Evolutionary conservation across 495 filamentous ascomycete species (phyloP).

Genomic region (Aspergillus leporis): DNA sequence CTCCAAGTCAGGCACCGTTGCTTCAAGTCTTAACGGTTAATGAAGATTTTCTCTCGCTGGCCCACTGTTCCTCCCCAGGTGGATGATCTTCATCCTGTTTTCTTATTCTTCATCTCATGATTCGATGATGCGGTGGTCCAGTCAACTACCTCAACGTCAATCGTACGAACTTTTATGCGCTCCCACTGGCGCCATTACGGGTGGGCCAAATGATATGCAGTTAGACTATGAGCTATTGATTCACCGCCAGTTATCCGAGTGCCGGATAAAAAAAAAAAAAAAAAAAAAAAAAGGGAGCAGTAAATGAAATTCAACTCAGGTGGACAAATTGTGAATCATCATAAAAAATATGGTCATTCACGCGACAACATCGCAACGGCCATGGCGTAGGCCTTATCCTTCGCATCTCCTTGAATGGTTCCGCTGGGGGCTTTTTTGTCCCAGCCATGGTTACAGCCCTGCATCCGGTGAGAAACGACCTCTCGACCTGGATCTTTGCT

Average conservation of each 20-base stretch:
- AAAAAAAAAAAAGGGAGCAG: neutral
- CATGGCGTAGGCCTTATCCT: constrained; percentile 38
- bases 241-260: constrained; percentile 13
- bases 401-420: constrained; percentile 32
- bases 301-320: neutral
- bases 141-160: neutral
- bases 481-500: constrained; percentile 26
- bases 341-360: neutral
- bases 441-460: constrained; percentile 43
- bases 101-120: neutral
- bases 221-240: neutral
- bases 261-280: neutral
- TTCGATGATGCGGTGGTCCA: neutral
- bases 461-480: constrained; percentile 43
- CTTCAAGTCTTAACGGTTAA: constrained; percentile 11
- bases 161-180: neutral
- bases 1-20: constrained; percentile 21
- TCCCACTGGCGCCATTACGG: neutral
- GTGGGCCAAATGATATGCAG: neutral
- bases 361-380: constrained; percentile 31
- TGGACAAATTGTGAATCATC: neutral
- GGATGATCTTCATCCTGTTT: neutral
- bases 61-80: constrained; percentile 13
- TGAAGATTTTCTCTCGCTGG: constrained; percentile 4
- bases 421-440: constrained; percentile 32